Evolutionary conservation across 345 rosid genomes (phyloP), one percentile per base, ranked within the genome.

Genomic region (Pistacia atlantica): DNA sequence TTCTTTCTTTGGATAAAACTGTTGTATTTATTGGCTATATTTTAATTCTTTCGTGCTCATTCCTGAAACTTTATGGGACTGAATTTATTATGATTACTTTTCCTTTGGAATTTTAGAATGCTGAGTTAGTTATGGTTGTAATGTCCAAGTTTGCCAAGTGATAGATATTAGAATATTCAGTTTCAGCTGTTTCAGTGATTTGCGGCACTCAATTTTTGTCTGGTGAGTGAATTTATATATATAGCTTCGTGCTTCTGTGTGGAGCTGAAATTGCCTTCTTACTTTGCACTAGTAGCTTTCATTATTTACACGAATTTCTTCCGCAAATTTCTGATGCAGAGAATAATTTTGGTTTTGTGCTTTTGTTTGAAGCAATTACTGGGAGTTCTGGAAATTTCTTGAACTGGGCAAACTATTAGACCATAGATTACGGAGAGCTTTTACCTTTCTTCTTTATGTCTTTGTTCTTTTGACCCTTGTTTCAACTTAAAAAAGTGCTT

Each of bases 21-120:
- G 38, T 4, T 31, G 6, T 72, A 16, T 59, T 65, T 49, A 38
- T 25, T 37, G 51, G 56, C 73, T 20, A 49, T 13, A n/a, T 6
- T 11, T 33, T 18, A 13, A 18, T 35, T 52, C 25, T 33, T 60
- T 67, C 22, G 2, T 28, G 33, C 22, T 42, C 12, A 8, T 55
- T 63, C 51, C 42, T 42, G 11, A 35, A 46, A 48, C 35, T 20
- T 58, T 75, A 45, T 46, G n/a, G 18, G 57, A 48, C 59, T 35
- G 62, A 49, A 54, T 48, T 67, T 79, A 54, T 37, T 14, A 65
- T 59, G 18, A 72, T n/a, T 69, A 56, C 33, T 1, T 18, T 22
- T 65, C 17, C 56, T 12, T 56, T 9, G 5, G 33, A 57, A 25
- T n/a, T 65, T 65, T 65, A 35, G 66, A 25, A 8, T 52, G 35